Percentiles rank a stretch among this genome's conserved stretches.
Evolutionary conservation across 225 moss, liverwort and hornwort species (phyloP).

Genomic region (Pseudisothecium myosuroides): DNA sequence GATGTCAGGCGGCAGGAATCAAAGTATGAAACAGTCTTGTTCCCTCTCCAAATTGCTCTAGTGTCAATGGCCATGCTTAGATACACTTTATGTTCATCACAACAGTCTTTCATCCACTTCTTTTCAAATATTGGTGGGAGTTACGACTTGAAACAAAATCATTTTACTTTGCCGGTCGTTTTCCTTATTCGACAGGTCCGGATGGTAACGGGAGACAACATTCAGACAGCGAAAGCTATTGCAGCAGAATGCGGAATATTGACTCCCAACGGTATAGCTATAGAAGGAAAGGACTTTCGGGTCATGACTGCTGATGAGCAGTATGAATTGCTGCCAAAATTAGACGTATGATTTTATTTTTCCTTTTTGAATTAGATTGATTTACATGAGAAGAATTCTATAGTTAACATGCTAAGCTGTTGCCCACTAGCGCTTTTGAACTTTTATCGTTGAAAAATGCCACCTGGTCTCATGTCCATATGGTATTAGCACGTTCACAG

Average conservation of each 20-base stretch:
- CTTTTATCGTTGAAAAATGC: background rate
- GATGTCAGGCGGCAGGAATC: slow-evolving; percentile 79
- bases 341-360: slow-evolving; percentile 17
- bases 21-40: slow-evolving; percentile 12
- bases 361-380: background rate
- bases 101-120: background rate
- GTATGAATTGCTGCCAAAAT: slow-evolving; percentile 41
- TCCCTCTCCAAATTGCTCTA: background rate
- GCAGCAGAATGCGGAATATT: slow-evolving; percentile 89
- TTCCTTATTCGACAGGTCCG: slow-evolving; percentile 37
- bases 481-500: background rate
- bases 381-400: background rate
- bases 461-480: background rate
- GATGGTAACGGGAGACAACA: slow-evolving; percentile 92
- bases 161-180: background rate
- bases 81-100: background rate
- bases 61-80: background rate
- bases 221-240: slow-evolving; percentile 85
- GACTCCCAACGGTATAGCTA: slow-evolving; percentile 37
- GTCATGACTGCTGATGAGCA: slow-evolving; percentile 62
- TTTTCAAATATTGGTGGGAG: background rate
- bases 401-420: background rate
- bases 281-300: slow-evolving; percentile 86
- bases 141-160: background rate
- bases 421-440: background rate